Base-by-base conservation (phyloP, 2,329 filamentous ascomycete species). In the Colletotrichum coccodes region DNA sequence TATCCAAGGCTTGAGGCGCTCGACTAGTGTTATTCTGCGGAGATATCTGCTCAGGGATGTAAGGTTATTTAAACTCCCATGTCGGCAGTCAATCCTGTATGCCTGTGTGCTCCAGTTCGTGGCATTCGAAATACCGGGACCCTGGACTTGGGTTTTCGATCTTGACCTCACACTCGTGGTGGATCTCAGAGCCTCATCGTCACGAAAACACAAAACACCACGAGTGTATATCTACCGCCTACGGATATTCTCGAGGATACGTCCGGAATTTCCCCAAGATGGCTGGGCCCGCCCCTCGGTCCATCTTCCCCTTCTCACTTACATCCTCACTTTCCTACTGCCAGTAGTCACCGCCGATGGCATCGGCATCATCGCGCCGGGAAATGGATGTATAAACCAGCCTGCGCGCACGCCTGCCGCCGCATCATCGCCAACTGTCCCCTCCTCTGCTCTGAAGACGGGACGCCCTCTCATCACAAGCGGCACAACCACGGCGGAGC, bases 401-500 rank as follows among this genome's bases (percentile, higher is more conserved):
- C 76, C 1, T 81, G 79, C 66, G 75, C 78, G 1, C 80, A 78
- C 42, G 77, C 78, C 6, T 81, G 79, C 36, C 78, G 79, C 11
- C 68, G 66, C 21, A 73, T 78, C 40, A 62, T 80, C 53, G 64
- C 68, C 50, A 70, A 14, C 74, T 74, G 32, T 59, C 67, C n/a
- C 46, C 21, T 68, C 72, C 9, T 62, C 61, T 11, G 64, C 40
- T 52, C 49, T 5, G 49, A 52, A 26, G 30, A 52, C n/a, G 30
- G 26, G 34, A 42, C 2, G 11, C 40, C 2, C 21, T 6, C 56
- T 34, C 49, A 52, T n/a, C 49, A 52, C 30, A 23, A 34, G 34
- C 14, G 50, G 2, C 23, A 38, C n/a, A 57, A 23, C 28, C 34
- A 49, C 6, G 32, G 21, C 36, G 46, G 28, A 46, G 26, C 42